These are phyloP conservation scores for Colletotrichum theobromicola DNA, from an alignment of 2,329 filamentous ascomycete genomes.

Conservation along the genomic window DNA sequence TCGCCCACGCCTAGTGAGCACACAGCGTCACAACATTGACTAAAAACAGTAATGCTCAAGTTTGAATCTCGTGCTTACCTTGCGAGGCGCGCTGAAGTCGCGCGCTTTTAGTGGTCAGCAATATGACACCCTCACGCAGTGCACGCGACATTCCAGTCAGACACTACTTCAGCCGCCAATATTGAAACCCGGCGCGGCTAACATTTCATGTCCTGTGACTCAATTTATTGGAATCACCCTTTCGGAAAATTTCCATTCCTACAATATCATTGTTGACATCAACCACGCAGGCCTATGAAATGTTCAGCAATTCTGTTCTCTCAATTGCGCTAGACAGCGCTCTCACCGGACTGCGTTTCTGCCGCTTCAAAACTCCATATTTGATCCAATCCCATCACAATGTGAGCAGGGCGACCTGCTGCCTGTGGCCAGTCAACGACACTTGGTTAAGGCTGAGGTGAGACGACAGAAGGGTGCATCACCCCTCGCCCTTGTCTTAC, in stretches of 20 bases:
- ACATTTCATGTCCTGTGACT: not conserved
- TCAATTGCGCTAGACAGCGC: not conserved
- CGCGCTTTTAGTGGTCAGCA: not conserved
- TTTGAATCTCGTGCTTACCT: not conserved
- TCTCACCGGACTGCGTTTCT: not conserved
- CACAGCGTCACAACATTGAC: not conserved
- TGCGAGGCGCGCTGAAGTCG: not conserved
- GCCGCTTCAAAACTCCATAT: not conserved
- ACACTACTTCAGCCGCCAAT: not conserved
- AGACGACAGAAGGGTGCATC: not conserved
- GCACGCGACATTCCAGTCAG: not conserved
- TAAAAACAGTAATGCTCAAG: not conserved
- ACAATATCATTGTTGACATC: not conserved
- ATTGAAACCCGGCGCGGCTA: not conserved
- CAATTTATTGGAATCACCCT: not conserved
- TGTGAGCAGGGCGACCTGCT: not conserved
- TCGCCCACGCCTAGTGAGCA: not conserved
- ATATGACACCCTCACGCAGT: not conserved
- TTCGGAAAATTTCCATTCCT: not conserved
- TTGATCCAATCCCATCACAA: not conserved
- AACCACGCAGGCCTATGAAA: not conserved
- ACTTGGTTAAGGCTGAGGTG: not conserved
- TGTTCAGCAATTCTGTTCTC: not conserved
- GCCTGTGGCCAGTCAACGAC: not conserved
- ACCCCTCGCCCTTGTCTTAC: not conserved